Percentiles rank a stretch among this genome's conserved stretches.
phyloP scores from a whole-genome alignment of 176 grass and related monocot genomes.

The Carex cristatella region DNA sequence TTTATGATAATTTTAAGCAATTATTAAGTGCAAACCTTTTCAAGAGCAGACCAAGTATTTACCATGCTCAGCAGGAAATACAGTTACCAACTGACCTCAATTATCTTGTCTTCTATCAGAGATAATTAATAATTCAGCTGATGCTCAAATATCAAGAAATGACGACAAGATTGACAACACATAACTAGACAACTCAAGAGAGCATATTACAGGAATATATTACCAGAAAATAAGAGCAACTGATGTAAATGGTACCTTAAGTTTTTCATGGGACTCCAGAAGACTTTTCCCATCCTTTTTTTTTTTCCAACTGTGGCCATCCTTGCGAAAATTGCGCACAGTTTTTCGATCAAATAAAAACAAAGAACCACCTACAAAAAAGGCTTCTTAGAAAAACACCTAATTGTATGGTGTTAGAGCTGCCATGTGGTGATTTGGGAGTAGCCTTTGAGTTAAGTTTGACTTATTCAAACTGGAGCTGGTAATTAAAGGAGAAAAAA shows the following conservation, averaged over 20 bases:
- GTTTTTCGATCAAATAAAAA: conserved; percentile 71
- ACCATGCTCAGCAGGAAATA: not conserved
- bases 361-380: conserved; percentile 47
- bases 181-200: not conserved
- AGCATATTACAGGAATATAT: not conserved
- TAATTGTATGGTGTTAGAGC: no score
- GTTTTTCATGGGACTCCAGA: conserved; percentile 71
- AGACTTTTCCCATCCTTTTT: conserved; percentile 74
- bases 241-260: conserved; percentile 41
- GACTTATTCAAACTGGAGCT: no score
- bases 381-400: not conserved
- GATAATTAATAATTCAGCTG: no score
- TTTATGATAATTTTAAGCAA: not conserved
- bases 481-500: no score
- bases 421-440: no score
- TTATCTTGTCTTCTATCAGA: not conserved
- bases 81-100: not conserved
- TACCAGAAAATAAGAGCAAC: not conserved
- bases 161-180: not conserved
- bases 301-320: conserved; percentile 75
- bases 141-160: conserved; percentile 1
- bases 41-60: not conserved
- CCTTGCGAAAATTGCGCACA: conserved; percentile 68
- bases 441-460: no score
- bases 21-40: not conserved